phyloP scores from a whole-genome alignment of 257 asterid species.

The Scutellaria minor region DNA sequence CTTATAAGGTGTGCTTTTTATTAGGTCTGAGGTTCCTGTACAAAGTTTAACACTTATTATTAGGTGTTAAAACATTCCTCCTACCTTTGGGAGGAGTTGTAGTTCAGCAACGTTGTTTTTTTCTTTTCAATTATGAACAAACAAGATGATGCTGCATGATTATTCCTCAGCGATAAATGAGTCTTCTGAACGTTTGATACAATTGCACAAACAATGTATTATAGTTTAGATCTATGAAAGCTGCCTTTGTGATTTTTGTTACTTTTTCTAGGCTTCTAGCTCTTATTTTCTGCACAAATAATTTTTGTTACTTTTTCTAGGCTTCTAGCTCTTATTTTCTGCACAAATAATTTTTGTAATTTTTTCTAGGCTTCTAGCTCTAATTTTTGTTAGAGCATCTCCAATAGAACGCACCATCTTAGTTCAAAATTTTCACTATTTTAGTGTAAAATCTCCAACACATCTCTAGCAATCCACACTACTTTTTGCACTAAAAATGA shows the following conservation, averaged over 20 bases:
- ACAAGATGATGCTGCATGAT: background rate
- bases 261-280: background rate
- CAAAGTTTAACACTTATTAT: no score
- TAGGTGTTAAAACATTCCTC: no score
- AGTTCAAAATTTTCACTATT: no score
- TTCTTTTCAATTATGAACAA: background rate
- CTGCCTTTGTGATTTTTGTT: background rate
- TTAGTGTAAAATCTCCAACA: no score
- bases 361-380: background rate
- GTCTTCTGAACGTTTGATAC: background rate
- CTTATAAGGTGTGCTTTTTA: background rate
- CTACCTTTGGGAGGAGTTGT: conserved; percentile 4
- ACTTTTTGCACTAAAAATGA: no score
- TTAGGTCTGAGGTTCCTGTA: conserved; percentile 18
- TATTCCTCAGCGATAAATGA: background rate
- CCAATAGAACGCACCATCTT: no score
- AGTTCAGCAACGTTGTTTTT: background rate
- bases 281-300: no score
- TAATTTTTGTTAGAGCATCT: no score
- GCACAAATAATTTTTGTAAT: no score
- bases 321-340: background rate
- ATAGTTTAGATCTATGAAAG: background rate
- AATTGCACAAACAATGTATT: background rate
- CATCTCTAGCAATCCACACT: no score
- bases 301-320: background rate